These are phyloP conservation scores for Letharia lupina DNA, from an alignment of 495 filamentous ascomycete genomes.

Conservation along the genomic window DNA sequence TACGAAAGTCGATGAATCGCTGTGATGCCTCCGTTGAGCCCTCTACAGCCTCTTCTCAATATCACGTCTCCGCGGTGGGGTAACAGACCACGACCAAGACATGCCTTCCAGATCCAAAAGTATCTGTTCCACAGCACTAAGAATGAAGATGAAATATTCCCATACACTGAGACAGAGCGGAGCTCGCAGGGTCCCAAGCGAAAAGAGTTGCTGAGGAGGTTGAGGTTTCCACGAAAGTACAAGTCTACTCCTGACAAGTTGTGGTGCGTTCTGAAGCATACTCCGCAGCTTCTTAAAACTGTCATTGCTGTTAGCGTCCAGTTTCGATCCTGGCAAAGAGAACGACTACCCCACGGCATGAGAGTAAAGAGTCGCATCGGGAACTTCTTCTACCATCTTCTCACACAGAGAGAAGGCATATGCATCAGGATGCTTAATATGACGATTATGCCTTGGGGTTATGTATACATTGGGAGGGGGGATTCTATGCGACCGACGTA, in stretches of 20 bases:
- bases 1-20: not conserved
- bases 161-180: not conserved
- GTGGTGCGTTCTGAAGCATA: not conserved
- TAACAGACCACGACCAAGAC: not conserved
- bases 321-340: not conserved
- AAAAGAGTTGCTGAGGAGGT: not conserved
- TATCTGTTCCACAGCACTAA: not conserved
- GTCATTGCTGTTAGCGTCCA: not conserved
- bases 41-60: not conserved
- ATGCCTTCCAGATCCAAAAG: not conserved
- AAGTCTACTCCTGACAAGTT: not conserved
- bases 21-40: too few species aligned
- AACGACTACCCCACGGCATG: not conserved
- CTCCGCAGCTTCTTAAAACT: not conserved
- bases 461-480: not conserved
- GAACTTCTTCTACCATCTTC: not conserved
- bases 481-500: not conserved
- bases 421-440: not conserved
- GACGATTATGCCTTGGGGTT: not conserved
- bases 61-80: not conserved
- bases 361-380: not conserved
- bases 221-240: not conserved
- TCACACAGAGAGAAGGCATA: not conserved
- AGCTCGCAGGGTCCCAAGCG: not conserved
- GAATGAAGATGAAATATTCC: not conserved